phyloP scores from a whole-genome alignment of 495 filamentous ascomycete species.

The Bryoglossum gracile region DNA sequence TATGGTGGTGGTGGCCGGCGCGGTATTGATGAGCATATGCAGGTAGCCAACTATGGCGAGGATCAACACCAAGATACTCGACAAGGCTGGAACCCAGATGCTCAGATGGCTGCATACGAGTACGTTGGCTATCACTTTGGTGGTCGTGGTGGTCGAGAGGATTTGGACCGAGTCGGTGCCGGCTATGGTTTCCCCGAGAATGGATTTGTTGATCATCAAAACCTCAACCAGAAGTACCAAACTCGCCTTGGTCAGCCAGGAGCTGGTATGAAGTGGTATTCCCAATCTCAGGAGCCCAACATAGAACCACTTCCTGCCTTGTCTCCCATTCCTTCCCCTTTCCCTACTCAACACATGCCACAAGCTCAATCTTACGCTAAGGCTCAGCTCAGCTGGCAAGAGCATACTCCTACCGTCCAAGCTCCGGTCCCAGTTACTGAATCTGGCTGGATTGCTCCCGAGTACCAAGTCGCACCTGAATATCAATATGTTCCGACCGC shows the following conservation, averaged over 20 bases:
- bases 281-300: background rate
- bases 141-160: background rate
- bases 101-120: slow-evolving; percentile 7
- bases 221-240: too few relatives aligned
- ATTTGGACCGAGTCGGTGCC: background rate
- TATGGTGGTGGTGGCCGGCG: background rate
- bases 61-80: background rate
- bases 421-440: background rate
- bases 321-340: background rate
- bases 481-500: background rate
- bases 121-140: slow-evolving; percentile 10
- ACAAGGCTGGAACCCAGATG: background rate
- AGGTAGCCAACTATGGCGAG: background rate
- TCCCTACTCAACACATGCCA: background rate
- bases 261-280: slow-evolving; percentile 19
- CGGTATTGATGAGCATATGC: background rate
- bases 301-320: background rate
- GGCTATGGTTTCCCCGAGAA: background rate
- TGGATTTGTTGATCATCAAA: too few relatives aligned
- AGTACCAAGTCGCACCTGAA: too few relatives aligned
- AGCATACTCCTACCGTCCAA: too few relatives aligned
- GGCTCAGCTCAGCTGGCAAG: too few relatives aligned
- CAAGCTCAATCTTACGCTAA: too few relatives aligned
- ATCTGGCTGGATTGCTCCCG: too few relatives aligned
- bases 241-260: slow-evolving; percentile 3